Evolutionary conservation across 1,284 basidiomycete species (phyloP), one percentile per base, ranked within the genome.

Genomic region (Ganoderma boninense): DNA sequence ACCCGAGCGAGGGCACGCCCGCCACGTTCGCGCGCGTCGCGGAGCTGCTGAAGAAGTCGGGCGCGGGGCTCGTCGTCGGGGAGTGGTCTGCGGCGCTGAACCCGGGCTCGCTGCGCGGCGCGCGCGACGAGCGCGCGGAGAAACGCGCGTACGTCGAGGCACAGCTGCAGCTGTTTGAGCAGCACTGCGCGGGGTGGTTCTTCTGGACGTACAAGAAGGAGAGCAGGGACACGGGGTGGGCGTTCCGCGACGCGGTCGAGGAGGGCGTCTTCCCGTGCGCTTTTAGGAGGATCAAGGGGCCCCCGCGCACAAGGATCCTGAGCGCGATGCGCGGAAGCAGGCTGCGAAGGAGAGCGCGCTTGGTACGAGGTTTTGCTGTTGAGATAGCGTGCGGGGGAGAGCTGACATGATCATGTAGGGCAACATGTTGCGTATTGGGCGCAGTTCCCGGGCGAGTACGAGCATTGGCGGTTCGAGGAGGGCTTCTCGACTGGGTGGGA

Each of bases 191-290:
- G 0, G 95, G 95, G 2, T 94, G 89, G 87, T 97, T 91, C 82
- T 97, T 93, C 81, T 97, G 95, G 96, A 96, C 94, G 54, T 93
- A 90, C 79, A 95, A 92, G 84, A 95, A 96, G 80, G 87, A 91
- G 67, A 80, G 79, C 2, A 90, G 91, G 72, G 94, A 96, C 79
- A 87, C 86, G 2, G 94, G 94, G 1, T 97, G 95, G 95, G 89
- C 89, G 59, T 87, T 94, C 46, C 85, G 87, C 71, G 90, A 95
- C 78, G 92, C 93, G 0, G 86, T 90, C 0, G 86, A 86, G 57
- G 85, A 84, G 1, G 90, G 90, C 11, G 88, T 93, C 18, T 80
- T 81, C 69, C 81, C 80, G 0, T 40, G 73, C 0, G 84, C 78
- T 68, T 80, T 88, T n/a, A 86, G 87, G 1, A 68, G 85, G 62